Percentiles rank a stretch among this genome's conserved stretches.
Conservation (phyloP, 139 green algal species). For the Prasinococcaceae sp. region DNA sequence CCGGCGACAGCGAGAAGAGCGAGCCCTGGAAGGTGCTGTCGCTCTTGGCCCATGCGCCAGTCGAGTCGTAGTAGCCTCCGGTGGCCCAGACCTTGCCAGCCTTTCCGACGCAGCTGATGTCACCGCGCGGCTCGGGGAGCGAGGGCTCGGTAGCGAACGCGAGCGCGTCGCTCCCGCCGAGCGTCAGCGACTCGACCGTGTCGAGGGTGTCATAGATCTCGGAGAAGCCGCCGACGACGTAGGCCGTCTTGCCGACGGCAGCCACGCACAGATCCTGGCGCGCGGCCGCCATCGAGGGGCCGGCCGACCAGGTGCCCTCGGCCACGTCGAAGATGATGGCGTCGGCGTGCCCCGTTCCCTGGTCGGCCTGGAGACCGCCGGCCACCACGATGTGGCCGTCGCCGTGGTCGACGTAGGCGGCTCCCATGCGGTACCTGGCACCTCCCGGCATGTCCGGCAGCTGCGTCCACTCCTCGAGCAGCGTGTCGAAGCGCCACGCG, state of each 20-base stretch:
- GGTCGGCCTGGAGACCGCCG: too few species aligned
- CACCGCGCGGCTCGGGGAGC: conserved; percentile 4
- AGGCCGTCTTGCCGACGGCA: background rate
- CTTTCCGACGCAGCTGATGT: conserved; percentile 4
- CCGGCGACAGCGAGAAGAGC: background rate
- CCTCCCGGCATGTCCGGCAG: background rate
- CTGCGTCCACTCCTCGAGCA: too few species aligned
- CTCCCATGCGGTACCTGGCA: too few species aligned
- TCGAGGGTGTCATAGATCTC: background rate
- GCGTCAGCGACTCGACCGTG: background rate
- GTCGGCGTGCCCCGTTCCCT: too few species aligned
- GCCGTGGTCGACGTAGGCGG: too few species aligned
- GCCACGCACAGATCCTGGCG: background rate
- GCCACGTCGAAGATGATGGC: conserved; percentile 6
- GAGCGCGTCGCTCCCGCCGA: conserved; percentile 1
- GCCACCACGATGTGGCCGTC: too few species aligned
- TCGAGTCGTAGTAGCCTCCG: conserved; percentile 16
- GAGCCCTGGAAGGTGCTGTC: background rate
- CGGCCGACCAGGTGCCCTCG: background rate
- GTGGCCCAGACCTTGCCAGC: conserved; percentile 4
- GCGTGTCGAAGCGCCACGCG: conserved; percentile 1
- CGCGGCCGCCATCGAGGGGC: background rate
- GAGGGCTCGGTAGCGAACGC: background rate
- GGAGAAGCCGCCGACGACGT: conserved; percentile 6
- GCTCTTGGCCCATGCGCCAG: conserved; percentile 1